phyloP scores from a whole-genome alignment of 2,329 filamentous ascomycete species.

The Leptographium radiaticola region DNA sequence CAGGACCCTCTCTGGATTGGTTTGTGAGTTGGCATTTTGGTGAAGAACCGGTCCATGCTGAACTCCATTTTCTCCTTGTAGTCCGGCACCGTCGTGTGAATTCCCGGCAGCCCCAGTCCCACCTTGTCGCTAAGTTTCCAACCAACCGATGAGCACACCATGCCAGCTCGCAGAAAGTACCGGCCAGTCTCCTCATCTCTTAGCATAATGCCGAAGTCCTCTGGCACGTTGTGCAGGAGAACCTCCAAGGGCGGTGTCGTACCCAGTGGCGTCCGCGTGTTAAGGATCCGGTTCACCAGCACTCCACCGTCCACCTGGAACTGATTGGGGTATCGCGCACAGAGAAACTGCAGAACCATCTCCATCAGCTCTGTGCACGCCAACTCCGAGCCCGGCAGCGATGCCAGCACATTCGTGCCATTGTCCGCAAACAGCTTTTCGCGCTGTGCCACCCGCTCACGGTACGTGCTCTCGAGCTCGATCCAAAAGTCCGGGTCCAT shows the following conservation, averaged over 20 bases:
- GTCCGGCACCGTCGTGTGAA: constrained; percentile 65
- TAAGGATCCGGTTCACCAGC: constrained; percentile 58
- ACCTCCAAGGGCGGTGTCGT: constrained; percentile 53
- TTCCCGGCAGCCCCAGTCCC: constrained; percentile 53
- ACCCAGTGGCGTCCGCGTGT: constrained; percentile 46
- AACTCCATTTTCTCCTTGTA: constrained; percentile 82
- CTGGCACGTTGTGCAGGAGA: constrained; percentile 65
- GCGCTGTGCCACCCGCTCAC: constrained; percentile 53
- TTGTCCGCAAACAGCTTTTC: constrained; percentile 50
- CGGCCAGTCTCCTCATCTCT: constrained; percentile 57
- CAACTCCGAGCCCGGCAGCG: constrained; percentile 61
- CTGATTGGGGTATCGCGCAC: constrained; percentile 60
- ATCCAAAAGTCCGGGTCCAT: constrained; percentile 78
- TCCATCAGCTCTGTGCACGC: constrained; percentile 83
- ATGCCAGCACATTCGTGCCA: constrained; percentile 50
- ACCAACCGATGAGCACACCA: constrained; percentile 67
- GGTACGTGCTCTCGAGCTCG: constrained; percentile 69
- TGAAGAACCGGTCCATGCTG: constrained; percentile 57
- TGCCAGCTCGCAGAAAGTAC: constrained; percentile 62
- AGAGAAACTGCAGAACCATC: constrained; percentile 70
- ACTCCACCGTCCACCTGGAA: constrained; percentile 43
- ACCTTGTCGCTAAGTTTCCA: constrained; percentile 71
- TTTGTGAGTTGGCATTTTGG: constrained; percentile 56
- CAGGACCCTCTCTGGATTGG: constrained; percentile 78
- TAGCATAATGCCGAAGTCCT: constrained; percentile 70